Percentiles rank a stretch among this genome's conserved stretches.
Conservation (phyloP, 441 rosid genomes). For the Adansonia gregorii region DNA sequence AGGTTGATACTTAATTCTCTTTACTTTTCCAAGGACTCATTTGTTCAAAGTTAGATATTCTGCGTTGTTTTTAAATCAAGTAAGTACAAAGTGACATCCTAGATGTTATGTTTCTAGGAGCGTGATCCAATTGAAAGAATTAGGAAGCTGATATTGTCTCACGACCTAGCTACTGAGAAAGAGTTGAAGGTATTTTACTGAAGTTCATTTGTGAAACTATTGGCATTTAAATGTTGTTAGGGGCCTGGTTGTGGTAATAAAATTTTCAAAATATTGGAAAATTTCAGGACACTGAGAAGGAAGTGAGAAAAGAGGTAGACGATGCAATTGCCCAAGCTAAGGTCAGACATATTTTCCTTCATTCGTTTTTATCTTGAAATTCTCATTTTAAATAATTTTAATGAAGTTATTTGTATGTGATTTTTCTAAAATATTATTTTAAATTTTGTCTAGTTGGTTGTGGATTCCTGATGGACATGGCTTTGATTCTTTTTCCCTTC, state of each 20-base stretch:
- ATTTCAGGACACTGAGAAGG: conserved; percentile 86
- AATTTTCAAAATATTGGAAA: neutral
- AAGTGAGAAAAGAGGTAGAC: conserved; percentile 86
- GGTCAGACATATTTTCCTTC: conserved; percentile 42
- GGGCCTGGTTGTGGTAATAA: neutral
- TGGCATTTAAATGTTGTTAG: neutral
- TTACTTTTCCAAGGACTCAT: neutral
- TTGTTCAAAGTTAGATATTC: neutral
- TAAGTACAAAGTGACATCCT: neutral
- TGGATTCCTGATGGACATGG: neutral
- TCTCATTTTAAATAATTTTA: neutral
- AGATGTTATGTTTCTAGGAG: conserved; percentile 48
- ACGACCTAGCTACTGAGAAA: conserved; percentile 89
- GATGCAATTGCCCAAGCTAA: conserved; percentile 92
- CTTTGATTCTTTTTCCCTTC: neutral
- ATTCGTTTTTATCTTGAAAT: neutral
- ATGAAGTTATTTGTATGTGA: too few relatives aligned
- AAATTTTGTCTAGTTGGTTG: neutral
- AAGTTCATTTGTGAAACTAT: neutral
- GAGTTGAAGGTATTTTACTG: conserved; percentile 75
- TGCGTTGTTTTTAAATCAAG: neutral
- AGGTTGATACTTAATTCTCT: conserved; percentile 50
- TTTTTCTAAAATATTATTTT: neutral
- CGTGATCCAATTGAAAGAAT: conserved; percentile 93
- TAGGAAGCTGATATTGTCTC: conserved; percentile 67